Evolutionary conservation across 1,139 yeast species (phyloP).

Genomic region (Suhomyces panamericanus): DNA sequence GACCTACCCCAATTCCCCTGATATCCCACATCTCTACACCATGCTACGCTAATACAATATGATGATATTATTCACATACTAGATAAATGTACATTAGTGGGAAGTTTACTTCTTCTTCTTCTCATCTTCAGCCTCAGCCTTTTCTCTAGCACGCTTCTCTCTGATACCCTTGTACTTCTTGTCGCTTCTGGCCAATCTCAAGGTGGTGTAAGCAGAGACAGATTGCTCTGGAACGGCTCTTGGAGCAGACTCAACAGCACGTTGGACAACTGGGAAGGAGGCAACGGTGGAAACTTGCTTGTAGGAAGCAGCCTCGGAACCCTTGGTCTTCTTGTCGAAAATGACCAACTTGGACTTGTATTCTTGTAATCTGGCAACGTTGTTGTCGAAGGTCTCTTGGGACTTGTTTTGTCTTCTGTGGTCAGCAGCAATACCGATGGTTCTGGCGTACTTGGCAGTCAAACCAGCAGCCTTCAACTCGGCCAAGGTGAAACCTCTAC

Average conservation of each 20-base stretch:
- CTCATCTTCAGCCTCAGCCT: constrained; percentile 99
- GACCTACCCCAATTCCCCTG: background rate
- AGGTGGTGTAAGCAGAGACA: constrained; percentile 92
- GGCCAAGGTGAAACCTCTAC: constrained; percentile 98
- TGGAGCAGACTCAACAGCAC: constrained; percentile 69
- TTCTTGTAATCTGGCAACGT: constrained; percentile 95
- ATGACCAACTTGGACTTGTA: constrained; percentile 94
- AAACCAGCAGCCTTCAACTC: constrained; percentile 98
- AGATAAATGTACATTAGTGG: constrained; percentile 13
- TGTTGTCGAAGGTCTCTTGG: constrained; percentile 90
- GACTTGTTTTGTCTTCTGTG: constrained; percentile 99
- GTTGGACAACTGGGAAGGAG: constrained; percentile 90
- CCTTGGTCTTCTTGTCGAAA: constrained; percentile 86
- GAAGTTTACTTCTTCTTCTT: constrained; percentile 80
- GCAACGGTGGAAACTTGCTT: constrained; percentile 79
- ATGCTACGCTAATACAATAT: constrained; percentile 5
- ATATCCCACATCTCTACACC: background rate
- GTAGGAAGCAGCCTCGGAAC: constrained; percentile 68
- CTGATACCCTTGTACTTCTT: constrained; percentile 93
- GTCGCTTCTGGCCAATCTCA: constrained; percentile 92
- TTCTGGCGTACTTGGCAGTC: constrained; percentile 94
- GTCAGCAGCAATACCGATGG: constrained; percentile 98
- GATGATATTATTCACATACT: constrained; percentile 13
- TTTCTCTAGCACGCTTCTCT: constrained; percentile 95
- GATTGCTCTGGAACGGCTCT: constrained; percentile 87